Evolutionary conservation across 306 rosid species (phyloP), one percentile per base, ranked within the genome.

Genomic region (Psophocarpus tetragonolobus): DNA sequence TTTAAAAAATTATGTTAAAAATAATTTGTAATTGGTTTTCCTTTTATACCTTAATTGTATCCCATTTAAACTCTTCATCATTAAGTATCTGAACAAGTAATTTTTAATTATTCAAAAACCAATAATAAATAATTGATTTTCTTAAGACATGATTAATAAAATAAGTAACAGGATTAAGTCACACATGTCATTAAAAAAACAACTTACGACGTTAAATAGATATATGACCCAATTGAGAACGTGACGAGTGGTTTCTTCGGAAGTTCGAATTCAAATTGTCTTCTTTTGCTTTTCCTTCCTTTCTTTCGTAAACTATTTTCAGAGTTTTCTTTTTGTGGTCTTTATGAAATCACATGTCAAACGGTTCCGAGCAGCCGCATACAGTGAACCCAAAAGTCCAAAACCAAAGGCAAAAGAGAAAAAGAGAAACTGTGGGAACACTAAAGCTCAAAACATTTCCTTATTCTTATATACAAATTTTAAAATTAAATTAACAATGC

Each of bases 361-460:
- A 57, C 39, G 61, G 5, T 17, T 42, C 13, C 76, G 44, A 8
- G 50, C 12, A 18, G 82, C 76, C 76, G 60, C 82, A 27, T 21
- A 24, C 66, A 12, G 0, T 23, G 36, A 67, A 23, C 69, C 29
- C 50, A 38, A 39, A 67, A 41, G 35, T 39, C 72, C 54, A 41
- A 41, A 67, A 65, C 51, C 33, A 18, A 18, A 18, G 4, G 8
- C 30, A 21, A 36, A 1, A 65, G 15, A 21, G 36, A 57, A 33
- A 27, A 14, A 6, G 36, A 60, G 39, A 57, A 24, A 15, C 67
- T 1, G 3, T 61, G 42, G 66, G 64, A 2, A 8, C 3, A 23
- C 62, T n/a, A n/a, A 20, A 50, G 11, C 1, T 26, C 29, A 0
- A 20, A 2, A 53, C 30, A 8, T 20, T 20, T 53, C 32, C 32